Percentiles rank a stretch among this genome's conserved stretches.
Conservation (phyloP, 192 early-diverging fungal species). For the Geranomyces variabilis region DNA sequence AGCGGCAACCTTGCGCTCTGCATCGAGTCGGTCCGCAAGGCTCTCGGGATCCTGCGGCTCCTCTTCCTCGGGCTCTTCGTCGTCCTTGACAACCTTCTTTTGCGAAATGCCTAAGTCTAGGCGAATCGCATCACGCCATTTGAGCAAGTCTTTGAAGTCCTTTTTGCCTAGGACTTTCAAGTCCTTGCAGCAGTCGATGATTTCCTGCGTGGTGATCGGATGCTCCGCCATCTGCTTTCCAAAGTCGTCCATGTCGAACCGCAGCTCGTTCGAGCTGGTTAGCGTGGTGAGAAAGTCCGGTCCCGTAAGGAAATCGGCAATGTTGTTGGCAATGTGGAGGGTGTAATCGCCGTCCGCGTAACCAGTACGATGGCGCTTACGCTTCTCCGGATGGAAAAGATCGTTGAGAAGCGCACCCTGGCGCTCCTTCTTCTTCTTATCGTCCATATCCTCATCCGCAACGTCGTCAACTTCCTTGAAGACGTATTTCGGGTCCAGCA, state of each 20-base stretch:
- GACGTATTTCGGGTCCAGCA: conserved; percentile 91
- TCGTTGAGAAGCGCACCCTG: conserved; percentile 63
- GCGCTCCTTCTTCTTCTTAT: conserved; percentile 56
- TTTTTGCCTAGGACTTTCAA: conserved; percentile 90
- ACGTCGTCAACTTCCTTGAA: conserved; percentile 88
- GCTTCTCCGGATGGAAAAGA: conserved; percentile 92
- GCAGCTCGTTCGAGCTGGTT: conserved; percentile 73
- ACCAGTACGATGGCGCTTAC: conserved; percentile 88
- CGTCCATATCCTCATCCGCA: conserved; percentile 49
- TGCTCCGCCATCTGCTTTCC: conserved; percentile 55
- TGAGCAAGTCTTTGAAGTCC: conserved; percentile 89
- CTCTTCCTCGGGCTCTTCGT: conserved; percentile 56
- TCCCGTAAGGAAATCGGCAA: conserved; percentile 79
- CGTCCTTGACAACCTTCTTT: conserved; percentile 49
- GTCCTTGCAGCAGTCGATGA: conserved; percentile 80
- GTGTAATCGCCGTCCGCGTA: conserved; percentile 97
- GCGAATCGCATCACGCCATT: conserved; percentile 83
- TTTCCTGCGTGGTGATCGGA: conserved; percentile 77
- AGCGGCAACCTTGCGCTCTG: conserved; percentile 30
- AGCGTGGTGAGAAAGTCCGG: conserved; percentile 81
- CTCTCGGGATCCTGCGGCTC: conserved; percentile 33
- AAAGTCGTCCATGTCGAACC: conserved; percentile 73
- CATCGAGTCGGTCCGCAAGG: conserved; percentile 28
- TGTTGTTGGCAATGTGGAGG: conserved; percentile 72
- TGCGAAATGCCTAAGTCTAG: conserved; percentile 54